Base-by-base conservation (phyloP, 192 early-diverging fungal genomes). In the Haplosporangium gracile region DNA sequence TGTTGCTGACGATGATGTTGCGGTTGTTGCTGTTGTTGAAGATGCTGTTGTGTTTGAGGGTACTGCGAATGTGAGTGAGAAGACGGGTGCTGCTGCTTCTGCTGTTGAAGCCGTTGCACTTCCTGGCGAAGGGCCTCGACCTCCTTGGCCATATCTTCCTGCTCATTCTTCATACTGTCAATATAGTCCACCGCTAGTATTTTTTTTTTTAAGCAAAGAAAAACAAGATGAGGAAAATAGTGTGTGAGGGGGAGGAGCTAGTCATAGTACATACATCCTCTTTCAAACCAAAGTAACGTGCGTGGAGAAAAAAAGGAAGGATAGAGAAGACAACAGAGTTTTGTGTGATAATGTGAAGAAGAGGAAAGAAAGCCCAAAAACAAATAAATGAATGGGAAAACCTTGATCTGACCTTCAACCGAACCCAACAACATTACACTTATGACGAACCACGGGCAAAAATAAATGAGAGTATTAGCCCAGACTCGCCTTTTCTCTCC, bases 151-250 rank as follows among this genome's bases (percentile, higher is more conserved):
- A 90, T 82, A 55, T 91, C 90, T 49, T 90, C 89, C 73, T 93
- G 90, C 51, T 83, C 88, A 11, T 68, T 82, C 68, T 92, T 93
- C 49, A 93, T 81, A 29, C 65, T 75, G 1, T 80, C 83, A 70
- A 93, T 93, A 68, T 82, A 92, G 36, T 93, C 92, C 2, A 93
- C 91, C 57, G 92, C 92, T 92, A 75, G 39, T 57, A 57, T 18
- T 18, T 57, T 26, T 18, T 18, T 57, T 26, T 57, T 5, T 57
- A 4, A 20, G 24, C 42, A 39, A 49, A 39, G 36, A 38, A 55
- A 9, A 63, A 72, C 68, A 65, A 53, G 13, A 15, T 0, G 2
- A 45, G 13, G 43, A 15, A 15, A 45, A 45, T 3, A 45, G 15
- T 15, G 15, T 13, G 43, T 45, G 55, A 63, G 43, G 29, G 68